These are phyloP conservation scores for Globisporangium yorkense DNA, from an alignment of 352 stramenopile genomes.

Conservation along the genomic window DNA sequence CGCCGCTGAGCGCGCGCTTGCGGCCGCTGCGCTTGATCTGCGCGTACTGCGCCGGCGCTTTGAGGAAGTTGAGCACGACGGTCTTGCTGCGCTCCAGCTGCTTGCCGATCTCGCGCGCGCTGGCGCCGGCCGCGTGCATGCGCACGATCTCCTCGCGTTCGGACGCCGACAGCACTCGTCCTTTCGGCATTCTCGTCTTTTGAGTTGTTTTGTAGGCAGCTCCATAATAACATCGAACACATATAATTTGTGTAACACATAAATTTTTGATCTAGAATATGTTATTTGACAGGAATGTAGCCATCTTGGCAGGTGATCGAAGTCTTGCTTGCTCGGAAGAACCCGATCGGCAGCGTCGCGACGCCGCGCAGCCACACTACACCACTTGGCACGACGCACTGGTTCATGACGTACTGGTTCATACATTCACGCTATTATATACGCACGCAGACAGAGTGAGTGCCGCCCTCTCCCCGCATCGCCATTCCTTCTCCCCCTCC, in stretches of 20 bases:
- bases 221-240: too few relatives aligned
- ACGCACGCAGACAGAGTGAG: constrained; percentile 1
- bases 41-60: constrained; percentile 35
- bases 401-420: neutral
- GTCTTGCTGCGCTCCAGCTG: constrained; percentile 46
- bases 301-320: too few relatives aligned
- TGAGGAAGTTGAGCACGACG: constrained; percentile 54
- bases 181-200: constrained; percentile 30
- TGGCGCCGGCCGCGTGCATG: constrained; percentile 32
- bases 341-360: too few relatives aligned
- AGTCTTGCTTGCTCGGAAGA: too few relatives aligned
- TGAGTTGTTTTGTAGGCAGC: too few relatives aligned
- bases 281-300: too few relatives aligned
- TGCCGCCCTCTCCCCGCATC: constrained; percentile 1
- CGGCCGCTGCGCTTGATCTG: constrained; percentile 46
- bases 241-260: too few relatives aligned
- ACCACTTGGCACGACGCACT: neutral
- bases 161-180: constrained; percentile 23
- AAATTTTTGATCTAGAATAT: too few relatives aligned
- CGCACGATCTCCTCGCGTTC: constrained; percentile 42
- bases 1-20: constrained; percentile 34
- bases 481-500: neutral
- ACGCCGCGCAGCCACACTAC: neutral
- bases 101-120: constrained; percentile 44
- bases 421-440: neutral